Conservation (phyloP, 345 rosid species). For the Boechera retrofracta region DNA sequence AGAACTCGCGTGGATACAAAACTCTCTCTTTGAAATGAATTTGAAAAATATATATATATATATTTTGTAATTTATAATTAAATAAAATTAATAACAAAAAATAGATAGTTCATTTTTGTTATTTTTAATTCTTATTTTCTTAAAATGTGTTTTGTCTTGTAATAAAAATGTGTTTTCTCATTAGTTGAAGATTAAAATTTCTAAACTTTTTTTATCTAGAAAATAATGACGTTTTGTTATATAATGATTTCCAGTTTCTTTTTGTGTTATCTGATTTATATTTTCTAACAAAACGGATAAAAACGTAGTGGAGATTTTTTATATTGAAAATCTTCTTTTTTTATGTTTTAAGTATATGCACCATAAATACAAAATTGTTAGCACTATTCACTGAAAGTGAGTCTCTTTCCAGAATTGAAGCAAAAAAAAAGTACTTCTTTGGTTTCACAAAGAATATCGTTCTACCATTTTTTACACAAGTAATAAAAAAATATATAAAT, state of each 20-base stretch:
- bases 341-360: not conserved
- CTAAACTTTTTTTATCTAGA: not conserved
- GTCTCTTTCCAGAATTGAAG: not conserved
- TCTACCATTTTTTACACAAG: no score
- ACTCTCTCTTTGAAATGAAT: not conserved
- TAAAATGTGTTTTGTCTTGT: not conserved
- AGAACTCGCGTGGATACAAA: not conserved
- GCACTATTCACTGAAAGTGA: not conserved
- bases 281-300: not conserved
- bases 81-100: not conserved
- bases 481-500: no score
- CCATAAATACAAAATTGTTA: not conserved
- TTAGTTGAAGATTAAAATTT: not conserved
- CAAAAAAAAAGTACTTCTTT: no score
- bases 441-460: no score
- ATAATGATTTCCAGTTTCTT: not conserved
- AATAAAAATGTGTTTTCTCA: not conserved
- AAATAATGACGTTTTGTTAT: not conserved
- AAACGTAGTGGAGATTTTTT: not conserved
- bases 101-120: not conserved
- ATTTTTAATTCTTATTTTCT: not conserved
- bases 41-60: not conserved
- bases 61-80: not conserved
- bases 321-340: no score
- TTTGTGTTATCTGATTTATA: no score